Conservation (phyloP, 1,284 basidiomycete genomes). For the Pseudozyma thailandica region DNA sequence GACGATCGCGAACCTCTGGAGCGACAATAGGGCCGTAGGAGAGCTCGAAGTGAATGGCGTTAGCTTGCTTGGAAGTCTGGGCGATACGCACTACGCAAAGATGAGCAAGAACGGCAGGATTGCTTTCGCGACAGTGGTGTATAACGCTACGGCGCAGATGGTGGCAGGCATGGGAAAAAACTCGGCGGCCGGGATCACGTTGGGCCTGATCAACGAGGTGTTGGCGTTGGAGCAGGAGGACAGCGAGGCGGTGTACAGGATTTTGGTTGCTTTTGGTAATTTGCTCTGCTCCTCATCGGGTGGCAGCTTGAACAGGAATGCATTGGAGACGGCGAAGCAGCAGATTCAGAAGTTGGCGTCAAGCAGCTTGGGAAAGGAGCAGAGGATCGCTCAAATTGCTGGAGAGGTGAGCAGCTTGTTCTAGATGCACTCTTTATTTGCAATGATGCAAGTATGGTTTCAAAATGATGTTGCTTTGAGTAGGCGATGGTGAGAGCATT, state of each 20-base stretch:
- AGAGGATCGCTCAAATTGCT: constrained; percentile 20
- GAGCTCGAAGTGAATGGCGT: constrained; percentile 59
- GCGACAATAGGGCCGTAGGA: constrained; percentile 63
- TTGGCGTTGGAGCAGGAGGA: constrained; percentile 73
- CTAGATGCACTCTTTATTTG: background rate
- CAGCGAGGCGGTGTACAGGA: constrained; percentile 84
- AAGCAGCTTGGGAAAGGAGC: constrained; percentile 10
- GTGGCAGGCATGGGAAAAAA: constrained; percentile 12
- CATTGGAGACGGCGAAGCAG: constrained; percentile 12
- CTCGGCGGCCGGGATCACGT: constrained; percentile 30
- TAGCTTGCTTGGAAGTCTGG: constrained; percentile 67
- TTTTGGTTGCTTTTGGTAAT: constrained; percentile 87
- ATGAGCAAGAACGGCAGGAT: constrained; percentile 79
- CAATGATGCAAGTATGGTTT: background rate
- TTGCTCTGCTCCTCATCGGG: constrained; percentile 22
- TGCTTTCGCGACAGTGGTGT: constrained; percentile 79
- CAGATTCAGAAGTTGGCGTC: background rate
- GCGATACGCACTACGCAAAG: constrained; percentile 45
- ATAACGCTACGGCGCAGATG: constrained; percentile 72
- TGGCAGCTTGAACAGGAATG: constrained; percentile 9
- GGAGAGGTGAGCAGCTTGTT: constrained; percentile 22
- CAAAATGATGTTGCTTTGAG: no score
- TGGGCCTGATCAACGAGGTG: constrained; percentile 56
- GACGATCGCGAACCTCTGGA: constrained; percentile 81
- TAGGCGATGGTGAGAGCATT: no score